These are phyloP conservation scores for Myriosclerotinia scirpicola DNA, from an alignment of 2,329 filamentous ascomycete species.

Conservation along the genomic window DNA sequence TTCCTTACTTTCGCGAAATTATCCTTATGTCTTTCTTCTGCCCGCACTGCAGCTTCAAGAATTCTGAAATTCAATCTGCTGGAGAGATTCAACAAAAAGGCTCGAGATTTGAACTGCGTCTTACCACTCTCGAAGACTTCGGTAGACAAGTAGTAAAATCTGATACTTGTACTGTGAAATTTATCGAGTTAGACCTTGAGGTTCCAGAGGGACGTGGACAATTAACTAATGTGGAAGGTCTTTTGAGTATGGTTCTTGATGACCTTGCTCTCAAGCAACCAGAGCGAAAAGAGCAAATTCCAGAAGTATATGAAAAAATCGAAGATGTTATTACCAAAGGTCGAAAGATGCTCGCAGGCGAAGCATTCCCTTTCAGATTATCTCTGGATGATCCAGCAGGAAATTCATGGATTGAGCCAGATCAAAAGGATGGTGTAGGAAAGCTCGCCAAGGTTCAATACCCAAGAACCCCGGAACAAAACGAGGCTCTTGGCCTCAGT, in stretches of 20 bases:
- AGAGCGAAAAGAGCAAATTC: slow-evolving; percentile 72
- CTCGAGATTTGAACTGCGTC: slow-evolving; percentile 75
- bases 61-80: slow-evolving; percentile 92
- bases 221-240: slow-evolving; percentile 89
- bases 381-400: slow-evolving; percentile 88
- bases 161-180: slow-evolving; percentile 79
- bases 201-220: slow-evolving; percentile 89
- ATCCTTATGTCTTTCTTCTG: slow-evolving; percentile 97
- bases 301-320: slow-evolving; percentile 77
- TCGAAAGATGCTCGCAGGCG: slow-evolving; percentile 73
- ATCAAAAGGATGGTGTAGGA: slow-evolving; percentile 72
- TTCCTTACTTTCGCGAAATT: slow-evolving; percentile 96
- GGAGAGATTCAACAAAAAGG: slow-evolving; percentile 90
- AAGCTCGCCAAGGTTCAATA: slow-evolving; percentile 91
- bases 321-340: slow-evolving; percentile 73
- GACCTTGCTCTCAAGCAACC: slow-evolving; percentile 82
- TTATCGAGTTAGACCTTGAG: slow-evolving; percentile 91
- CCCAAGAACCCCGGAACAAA: slow-evolving; percentile 78
- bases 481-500: slow-evolving; percentile 77
- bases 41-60: slow-evolving; percentile 82
- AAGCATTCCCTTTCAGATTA: slow-evolving; percentile 82
- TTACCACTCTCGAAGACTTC: slow-evolving; percentile 73
- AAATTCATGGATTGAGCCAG: slow-evolving; percentile 95
- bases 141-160: slow-evolving; percentile 89
- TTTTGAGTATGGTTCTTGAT: slow-evolving; percentile 74